Evolutionary conservation across 805 yeast species (phyloP), one percentile per base, ranked within the genome.

Genomic region (Metschnikowia similis): DNA sequence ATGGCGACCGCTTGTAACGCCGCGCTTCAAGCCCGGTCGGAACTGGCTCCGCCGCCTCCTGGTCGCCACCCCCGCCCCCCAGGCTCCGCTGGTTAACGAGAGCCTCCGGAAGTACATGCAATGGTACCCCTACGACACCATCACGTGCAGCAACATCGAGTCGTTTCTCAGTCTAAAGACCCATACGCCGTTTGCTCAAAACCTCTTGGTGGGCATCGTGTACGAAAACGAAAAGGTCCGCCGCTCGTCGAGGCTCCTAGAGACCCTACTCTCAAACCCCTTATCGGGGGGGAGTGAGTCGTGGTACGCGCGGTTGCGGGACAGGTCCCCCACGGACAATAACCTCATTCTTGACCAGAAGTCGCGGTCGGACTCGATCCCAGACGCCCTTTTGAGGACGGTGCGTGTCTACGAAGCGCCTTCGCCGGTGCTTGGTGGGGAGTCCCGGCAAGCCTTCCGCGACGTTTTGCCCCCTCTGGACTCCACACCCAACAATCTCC

Each of bases 201-300:
- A 54, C 26, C 53, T 72, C 4, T 59, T 58, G 40, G 61, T 72
- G 11, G 78, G 76, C 0, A 40, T 73, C 2, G 47, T 67, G 1
- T 72, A 72, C 52, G 68, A 65, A 34, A 62, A 63, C 48, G 64
- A 61, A 8, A 28, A 28, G 6, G 48, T 53, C 6, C 51, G 56
- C 13, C 29, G 38, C 8, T 45, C 56, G 2, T 65, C 74, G n/a
- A 69, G 60, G 45, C 34, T 73, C n/a, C 38, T 73, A 6, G 74
- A 71, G 35, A 50, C 66, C 2, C 52, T 73, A 9, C 59, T 73
- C 36, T 71, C 77, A 1, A 77, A 73, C 49, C 78, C 78, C 6
- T 60, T 73, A 45, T 63, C 77, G 11, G 58, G 54, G 10, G 56
- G 56, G 10, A 70, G 67, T 50, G 50, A 58, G 21, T n/a, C 32